These are phyloP conservation scores for Triticum monococcum DNA, from an alignment of 176 grass and related monocot species.

Conservation along the genomic window DNA sequence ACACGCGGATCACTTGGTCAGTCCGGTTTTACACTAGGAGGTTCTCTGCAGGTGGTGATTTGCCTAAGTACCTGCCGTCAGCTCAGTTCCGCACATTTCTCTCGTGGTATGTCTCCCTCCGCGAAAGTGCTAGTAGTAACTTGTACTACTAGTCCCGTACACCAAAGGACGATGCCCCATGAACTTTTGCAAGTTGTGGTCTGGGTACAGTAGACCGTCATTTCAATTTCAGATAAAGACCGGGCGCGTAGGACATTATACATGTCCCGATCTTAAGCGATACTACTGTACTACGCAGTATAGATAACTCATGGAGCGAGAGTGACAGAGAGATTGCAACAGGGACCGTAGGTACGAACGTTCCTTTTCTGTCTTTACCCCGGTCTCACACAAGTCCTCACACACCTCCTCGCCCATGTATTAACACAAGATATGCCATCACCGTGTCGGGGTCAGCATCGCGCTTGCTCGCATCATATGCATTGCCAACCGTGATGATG, in stretches of 20 bases:
- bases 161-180: neutral
- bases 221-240: neutral
- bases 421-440: neutral
- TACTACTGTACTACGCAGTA: no score
- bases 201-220: neutral
- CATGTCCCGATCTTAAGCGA: no score
- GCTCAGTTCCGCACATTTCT: neutral
- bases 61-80: neutral
- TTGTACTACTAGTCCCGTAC: no score
- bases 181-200: neutral
- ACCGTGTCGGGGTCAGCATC: neutral
- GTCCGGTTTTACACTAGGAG: no score
- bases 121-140: neutral
- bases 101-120: neutral
- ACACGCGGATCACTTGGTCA: no score
- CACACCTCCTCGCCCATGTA: no score
- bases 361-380: neutral
- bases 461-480: no score
- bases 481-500: no score
- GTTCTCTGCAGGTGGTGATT: no score
- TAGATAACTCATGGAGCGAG: neutral
- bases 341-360: neutral
- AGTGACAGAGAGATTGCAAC: neutral
- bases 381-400: neutral
- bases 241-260: no score